phyloP scores from a whole-genome alignment of 495 filamentous ascomycete genomes.

The Aspergillus mulundensis region DNA sequence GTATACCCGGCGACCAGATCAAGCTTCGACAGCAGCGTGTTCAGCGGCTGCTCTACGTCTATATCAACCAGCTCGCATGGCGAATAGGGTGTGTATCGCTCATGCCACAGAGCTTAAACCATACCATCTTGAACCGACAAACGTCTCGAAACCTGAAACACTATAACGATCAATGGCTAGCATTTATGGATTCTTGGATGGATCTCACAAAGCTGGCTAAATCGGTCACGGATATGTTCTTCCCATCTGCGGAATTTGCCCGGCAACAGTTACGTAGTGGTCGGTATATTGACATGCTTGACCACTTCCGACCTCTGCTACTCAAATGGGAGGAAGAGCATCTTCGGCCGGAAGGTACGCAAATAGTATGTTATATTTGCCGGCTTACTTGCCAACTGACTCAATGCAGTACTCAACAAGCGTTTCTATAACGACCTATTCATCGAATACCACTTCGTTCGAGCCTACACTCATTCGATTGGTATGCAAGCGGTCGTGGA shows the following conservation, averaged over 20 bases:
- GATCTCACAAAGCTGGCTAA: constrained; percentile 51
- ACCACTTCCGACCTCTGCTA: constrained; percentile 49
- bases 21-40: constrained; percentile 40
- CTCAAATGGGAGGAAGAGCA: constrained; percentile 50
- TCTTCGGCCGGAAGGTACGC: constrained; percentile 36
- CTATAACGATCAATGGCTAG: constrained; percentile 37
- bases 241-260: constrained; percentile 48
- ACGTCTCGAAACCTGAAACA: constrained; percentile 27
- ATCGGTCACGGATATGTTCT: constrained; percentile 52
- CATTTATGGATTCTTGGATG: constrained; percentile 50
- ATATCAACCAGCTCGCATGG: constrained; percentile 51
- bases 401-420: constrained; percentile 32
- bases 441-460: constrained; percentile 53
- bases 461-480: constrained; percentile 51
- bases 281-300: constrained; percentile 49
- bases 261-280: constrained; percentile 49
- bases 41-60: constrained; percentile 47
- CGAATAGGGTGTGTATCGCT: constrained; percentile 52
- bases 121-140: constrained; percentile 35
- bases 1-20: constrained; percentile 34
- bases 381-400: not conserved
- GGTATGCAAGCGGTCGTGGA: constrained; percentile 54
- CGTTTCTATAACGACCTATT: constrained; percentile 45
- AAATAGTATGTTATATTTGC: constrained; percentile 28
- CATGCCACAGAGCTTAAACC: constrained; percentile 47